Base-by-base conservation (phyloP, 2,329 filamentous ascomycete genomes). In the Calonectria crousiana region DNA sequence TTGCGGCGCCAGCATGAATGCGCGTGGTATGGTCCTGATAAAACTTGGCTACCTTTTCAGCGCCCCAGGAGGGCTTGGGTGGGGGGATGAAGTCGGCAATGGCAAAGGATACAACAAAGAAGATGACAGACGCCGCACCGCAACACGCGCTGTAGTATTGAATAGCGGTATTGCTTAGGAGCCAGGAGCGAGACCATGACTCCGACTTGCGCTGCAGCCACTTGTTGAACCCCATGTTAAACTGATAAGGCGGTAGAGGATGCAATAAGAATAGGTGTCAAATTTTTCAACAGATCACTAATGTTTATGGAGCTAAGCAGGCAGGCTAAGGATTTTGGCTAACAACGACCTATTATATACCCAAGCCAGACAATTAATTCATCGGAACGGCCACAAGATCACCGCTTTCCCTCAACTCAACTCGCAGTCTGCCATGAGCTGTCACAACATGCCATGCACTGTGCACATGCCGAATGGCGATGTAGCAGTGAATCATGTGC, bases 41-140 rank as follows among this genome's bases (percentile, higher is more conserved):
- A 44, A 74, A 72, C 41, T 74, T 44, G 3, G 73, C 65, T 26
- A 74, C 32, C 26, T 52, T 51, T 26, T 74, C 73, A 53, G 73
- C 73, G 23, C 32, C 69, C 69, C 73, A 74, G 10, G 67, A 66
- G 14, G 71, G 71, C 30, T 69, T 58, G 1, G 67, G 49, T 6
- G 71, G 71, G 3, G 71, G 71, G 18, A 74, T 74, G 26, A 74
- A 74, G 62, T 70, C 62, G 38, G 71, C 67, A 51, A 74, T 53
- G 32, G 41, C 52, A 44, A 74, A 74, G 3, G 67, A 36, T 9
- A 74, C 1, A n/a, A 74, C 41, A 23, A 74, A 74, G 51, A 74
- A 67, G 38, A 74, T 74, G 30, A 38, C 71, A n/a, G 71, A 69
- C 13, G 60, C 38, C 32, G 71, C 71, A 30, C 71, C 71, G 13